Base-by-base conservation (phyloP, 345 rosid species). In the Citrus australasica region DNA sequence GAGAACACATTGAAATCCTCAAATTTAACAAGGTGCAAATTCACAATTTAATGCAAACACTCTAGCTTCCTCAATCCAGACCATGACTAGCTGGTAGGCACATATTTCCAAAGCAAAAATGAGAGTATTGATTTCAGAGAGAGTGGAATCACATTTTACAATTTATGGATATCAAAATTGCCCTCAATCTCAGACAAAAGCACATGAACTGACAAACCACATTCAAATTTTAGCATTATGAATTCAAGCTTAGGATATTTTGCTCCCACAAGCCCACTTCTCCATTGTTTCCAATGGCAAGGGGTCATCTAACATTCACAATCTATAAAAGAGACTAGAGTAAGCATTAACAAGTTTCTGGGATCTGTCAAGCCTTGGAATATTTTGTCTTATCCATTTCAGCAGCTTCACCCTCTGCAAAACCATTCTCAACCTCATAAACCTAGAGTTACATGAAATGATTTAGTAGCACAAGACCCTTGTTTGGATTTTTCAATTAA, bases 271-370 rank as follows among this genome's bases (percentile, higher is more conserved):
- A 28, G 32, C n/a, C 21, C 32, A 55, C 42, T 72, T 72, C 59
- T 72, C 46, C 65, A 56, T 22, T 37, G 76, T 73, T 25, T 51
- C 59, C 65, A 37, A 37, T 28, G n/a, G 17, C 27, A 58, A 32
- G 10, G n/a, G 61, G 27, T 30, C 35, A 74, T 27, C 58, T 38
- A 61, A 27, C 33, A 9, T 38, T 60, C 76, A 60, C 28, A 60
- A 35, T n/a, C 42, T 73, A 58, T 3, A 58, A 3, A 22, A 73
- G 42, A 22, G 35, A 58, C 2, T 22, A 73, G 28, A 22, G n/a
- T 46, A 69, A 46, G 37, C 73, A n/a, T 22, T 73, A n/a, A 24
- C 65, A 73, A 56, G 64, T 53, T 46, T n/a, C 32, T 73, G 42
- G n/a, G 27, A 59, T 73, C 40, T 25, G 37, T 42, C 37, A 38